Conservation (phyloP, 805 yeast genomes). For the Yarrowia osloensis region DNA sequence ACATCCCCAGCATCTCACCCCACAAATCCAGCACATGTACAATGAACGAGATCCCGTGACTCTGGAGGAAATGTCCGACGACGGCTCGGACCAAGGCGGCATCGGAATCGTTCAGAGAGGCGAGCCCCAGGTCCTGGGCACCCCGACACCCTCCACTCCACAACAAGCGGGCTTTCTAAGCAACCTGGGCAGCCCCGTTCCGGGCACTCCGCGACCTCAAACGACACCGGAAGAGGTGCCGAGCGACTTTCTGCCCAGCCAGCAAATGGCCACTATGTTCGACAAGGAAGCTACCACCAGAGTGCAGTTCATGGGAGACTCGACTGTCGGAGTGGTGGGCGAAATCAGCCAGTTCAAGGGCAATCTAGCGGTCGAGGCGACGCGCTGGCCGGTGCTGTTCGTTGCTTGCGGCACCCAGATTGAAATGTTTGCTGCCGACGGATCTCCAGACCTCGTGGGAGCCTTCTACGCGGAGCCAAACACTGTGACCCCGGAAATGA, state of each 20-base stretch:
- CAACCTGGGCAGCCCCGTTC: constrained; percentile 5
- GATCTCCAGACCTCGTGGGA: not conserved
- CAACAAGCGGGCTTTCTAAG: constrained; percentile 19
- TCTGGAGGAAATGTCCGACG: constrained; percentile 29
- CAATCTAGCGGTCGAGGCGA: constrained; percentile 23
- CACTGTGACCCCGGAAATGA: not conserved
- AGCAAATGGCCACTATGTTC: constrained; percentile 24
- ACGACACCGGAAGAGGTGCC: not conserved
- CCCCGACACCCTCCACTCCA: constrained; percentile 14
- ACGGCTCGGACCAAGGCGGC: not conserved
- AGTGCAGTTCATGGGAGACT: constrained; percentile 24
- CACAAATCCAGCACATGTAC: constrained; percentile 26
- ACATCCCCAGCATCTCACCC: too few relatives aligned
- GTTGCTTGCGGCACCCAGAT: constrained; percentile 14
- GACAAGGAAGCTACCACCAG: not conserved
- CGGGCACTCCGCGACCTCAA: constrained; percentile 13
- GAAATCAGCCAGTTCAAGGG: constrained; percentile 2
- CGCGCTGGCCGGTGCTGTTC: constrained; percentile 17
- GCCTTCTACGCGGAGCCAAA: constrained; percentile 1
- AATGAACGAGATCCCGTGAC: constrained; percentile 30
- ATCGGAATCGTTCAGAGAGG: not conserved
- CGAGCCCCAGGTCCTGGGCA: not conserved
- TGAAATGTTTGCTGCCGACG: constrained; percentile 17
- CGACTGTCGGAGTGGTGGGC: not conserved
- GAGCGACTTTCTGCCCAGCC: constrained; percentile 11